Evolutionary conservation across 176 grass and related monocot genomes (phyloP), one percentile per base, ranked within the genome.

Genomic region (Poa annua): DNA sequence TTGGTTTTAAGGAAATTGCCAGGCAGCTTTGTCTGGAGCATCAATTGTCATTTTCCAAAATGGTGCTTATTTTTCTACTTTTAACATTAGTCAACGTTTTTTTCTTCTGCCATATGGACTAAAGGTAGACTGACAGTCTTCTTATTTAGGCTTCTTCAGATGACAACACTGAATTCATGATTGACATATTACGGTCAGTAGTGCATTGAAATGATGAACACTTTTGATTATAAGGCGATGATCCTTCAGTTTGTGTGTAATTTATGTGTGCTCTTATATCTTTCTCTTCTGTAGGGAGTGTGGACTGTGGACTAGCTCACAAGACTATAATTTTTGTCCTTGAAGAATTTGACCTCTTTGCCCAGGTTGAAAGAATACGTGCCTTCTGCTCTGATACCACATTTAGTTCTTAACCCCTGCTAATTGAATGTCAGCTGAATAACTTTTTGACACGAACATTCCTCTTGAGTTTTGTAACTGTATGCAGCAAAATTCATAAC

Each of bases 291-390:
- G 39, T 16, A 98, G 92, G 55, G 96, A 98, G 73, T 98, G 90
- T 85, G 96, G 92, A 82, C 88, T 98, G 90, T 85, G 96, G 92
- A 82, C 88, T 95, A 75, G 88, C 96, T 88, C 92, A 94, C 68
- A 95, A 95, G 81, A 86, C 92, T 68, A 61, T 93, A 52, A 65
- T 98, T 75, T 95, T 93, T 83, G 42, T 98, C 39, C 80, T 98
- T 47, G 90, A 93, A 86, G 96, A 98, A 56, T 98, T 98, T 84
- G 90, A 98, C 55, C 85, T 98, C n/a, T 98, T 98, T 80, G 88
- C 92, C 84, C 92, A 98, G 96, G 92, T 98, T 86, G 11, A 68
- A 63, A 80, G 16, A 38, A 66, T 86, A 86, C 9, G 64, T 77
- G 17, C 13, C 21, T 70, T 88, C 26, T 57, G 36, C 45, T 94